phyloP scores from a whole-genome alignment of 2,329 filamentous ascomycete genomes.

The Zasmidium angulare region DNA sequence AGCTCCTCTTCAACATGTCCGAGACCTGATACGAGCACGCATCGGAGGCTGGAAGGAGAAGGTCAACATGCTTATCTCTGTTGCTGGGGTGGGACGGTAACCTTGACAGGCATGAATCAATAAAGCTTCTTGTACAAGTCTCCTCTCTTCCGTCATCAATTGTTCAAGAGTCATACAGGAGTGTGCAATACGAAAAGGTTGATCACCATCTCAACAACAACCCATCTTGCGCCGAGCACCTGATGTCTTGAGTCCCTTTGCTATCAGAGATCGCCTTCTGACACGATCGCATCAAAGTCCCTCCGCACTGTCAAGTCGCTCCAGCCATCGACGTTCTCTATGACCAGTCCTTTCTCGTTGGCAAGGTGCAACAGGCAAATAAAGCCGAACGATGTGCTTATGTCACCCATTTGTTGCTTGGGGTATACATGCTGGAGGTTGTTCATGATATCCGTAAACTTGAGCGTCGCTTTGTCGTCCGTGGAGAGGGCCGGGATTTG shows the following conservation, averaged over 20 bases:
- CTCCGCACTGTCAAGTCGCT: slow-evolving; percentile 50
- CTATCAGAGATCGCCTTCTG: slow-evolving; percentile 18
- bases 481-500: slow-evolving; percentile 25
- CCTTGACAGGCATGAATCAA: not conserved
- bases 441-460: slow-evolving; percentile 92
- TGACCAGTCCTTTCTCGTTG: slow-evolving; percentile 85
- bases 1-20: no score
- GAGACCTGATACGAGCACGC: no score
- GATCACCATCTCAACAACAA: not conserved
- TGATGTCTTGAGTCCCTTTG: not conserved
- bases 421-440: slow-evolving; percentile 82
- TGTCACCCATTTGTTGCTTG: slow-evolving; percentile 82
- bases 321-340: slow-evolving; percentile 61
- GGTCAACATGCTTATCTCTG: no score
- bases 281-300: slow-evolving; percentile 38
- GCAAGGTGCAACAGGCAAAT: slow-evolving; percentile 89
- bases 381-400: slow-evolving; percentile 90
- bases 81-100: no score
- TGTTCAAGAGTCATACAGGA: not conserved
- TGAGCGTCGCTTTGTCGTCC: slow-evolving; percentile 58
- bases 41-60: no score
- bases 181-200: not conserved
- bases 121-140: not conserved
- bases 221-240: not conserved
- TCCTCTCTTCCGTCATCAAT: not conserved